These are phyloP conservation scores for Aspergillus jensenii DNA, from an alignment of 2,329 filamentous ascomycete species.

Conservation along the genomic window DNA sequence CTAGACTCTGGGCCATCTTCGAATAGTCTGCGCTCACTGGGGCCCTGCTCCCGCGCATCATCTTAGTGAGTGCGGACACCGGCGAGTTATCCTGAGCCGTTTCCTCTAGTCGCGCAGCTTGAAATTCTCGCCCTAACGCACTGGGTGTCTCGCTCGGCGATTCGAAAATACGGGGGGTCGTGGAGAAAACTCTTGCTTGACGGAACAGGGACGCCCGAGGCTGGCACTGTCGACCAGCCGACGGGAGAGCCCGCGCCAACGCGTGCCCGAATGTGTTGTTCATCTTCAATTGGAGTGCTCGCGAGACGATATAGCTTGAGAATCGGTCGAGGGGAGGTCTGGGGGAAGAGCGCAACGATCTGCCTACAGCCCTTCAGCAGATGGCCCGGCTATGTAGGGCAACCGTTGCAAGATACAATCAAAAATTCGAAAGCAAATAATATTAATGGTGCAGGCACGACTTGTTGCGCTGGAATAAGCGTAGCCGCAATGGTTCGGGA, in stretches of 20 bases:
- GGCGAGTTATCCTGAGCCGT: slow-evolving; percentile 28
- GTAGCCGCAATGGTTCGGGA: slow-evolving; percentile 16
- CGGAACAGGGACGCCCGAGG: slow-evolving; percentile 19
- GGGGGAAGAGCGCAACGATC: not conserved
- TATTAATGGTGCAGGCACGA: not conserved
- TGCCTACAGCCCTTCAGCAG: not conserved
- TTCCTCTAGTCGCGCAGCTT: slow-evolving; percentile 22
- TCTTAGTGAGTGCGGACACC: slow-evolving; percentile 30
- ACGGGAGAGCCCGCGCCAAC: slow-evolving; percentile 33
- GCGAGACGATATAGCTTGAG: not conserved
- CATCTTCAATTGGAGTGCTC: slow-evolving; percentile 25
- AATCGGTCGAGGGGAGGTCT: not conserved
- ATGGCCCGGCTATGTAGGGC: not conserved
- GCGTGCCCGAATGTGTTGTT: slow-evolving; percentile 32
- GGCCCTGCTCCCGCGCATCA: slow-evolving; percentile 25
- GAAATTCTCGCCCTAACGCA: not conserved
- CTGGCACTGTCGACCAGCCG: slow-evolving; percentile 30
- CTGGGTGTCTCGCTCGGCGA: slow-evolving; percentile 17
- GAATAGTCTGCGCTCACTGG: slow-evolving; percentile 30
- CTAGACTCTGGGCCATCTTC: slow-evolving; percentile 32
- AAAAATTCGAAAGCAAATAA: not conserved
- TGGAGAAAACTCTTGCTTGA: slow-evolving; percentile 35
- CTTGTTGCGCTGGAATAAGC: not conserved
- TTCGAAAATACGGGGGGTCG: slow-evolving; percentile 22
- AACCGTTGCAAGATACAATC: not conserved